Base-by-base conservation (phyloP, 2,329 filamentous ascomycete genomes). In the Leptosphaerulina australis region DNA sequence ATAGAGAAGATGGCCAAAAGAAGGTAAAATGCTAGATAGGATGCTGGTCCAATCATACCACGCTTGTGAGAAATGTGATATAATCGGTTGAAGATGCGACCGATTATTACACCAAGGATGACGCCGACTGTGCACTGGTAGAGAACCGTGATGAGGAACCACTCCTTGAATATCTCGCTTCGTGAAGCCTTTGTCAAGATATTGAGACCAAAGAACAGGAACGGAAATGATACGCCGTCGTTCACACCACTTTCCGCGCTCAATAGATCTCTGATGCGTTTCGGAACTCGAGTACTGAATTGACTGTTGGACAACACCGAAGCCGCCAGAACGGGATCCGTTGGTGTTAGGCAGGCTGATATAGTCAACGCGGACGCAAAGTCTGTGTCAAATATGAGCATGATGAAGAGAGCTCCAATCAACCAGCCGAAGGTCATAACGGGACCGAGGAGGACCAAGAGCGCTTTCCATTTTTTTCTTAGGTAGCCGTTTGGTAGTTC, bases 181-280 rank as follows among this genome's bases (percentile, higher is more conserved):
- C 69, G 50, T 1, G 69, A 73, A 3, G 60, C 55, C 24, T 76
- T 65, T 6, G 74, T 76, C 5, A 81, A 60, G 15, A 77, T 66
- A 38, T 73, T 76, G 0, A 83, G 60, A 0, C 79, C 80, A n/a
- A 80, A 64, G 57, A 81, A 83, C 1, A 83, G 66, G 59, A 83
- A 83, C 0, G 81, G 81, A 51, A 83, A 83, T 0, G 78, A 79
- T 4, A 81, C 71, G 7, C 79, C 81, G 53, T 84, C 81, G 49
- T 83, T 83, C 59, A 79, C 82, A 1, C 79, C 81, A 31, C 76
- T 79, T 56, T 84, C 81, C 0, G 81, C 80, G 14, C 76, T 75
- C 8, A 83, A 70, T 37, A 83, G 66, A 58, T 82, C 72, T 31
- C 77, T 77, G 33, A 83, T 64, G 4, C 81, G 72, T 49, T 74